Percentiles rank a stretch among this genome's conserved stretches.
These are phyloP conservation scores for Eucalyptus albens DNA, from an alignment of 345 rosid species.

Conservation along the genomic window DNA sequence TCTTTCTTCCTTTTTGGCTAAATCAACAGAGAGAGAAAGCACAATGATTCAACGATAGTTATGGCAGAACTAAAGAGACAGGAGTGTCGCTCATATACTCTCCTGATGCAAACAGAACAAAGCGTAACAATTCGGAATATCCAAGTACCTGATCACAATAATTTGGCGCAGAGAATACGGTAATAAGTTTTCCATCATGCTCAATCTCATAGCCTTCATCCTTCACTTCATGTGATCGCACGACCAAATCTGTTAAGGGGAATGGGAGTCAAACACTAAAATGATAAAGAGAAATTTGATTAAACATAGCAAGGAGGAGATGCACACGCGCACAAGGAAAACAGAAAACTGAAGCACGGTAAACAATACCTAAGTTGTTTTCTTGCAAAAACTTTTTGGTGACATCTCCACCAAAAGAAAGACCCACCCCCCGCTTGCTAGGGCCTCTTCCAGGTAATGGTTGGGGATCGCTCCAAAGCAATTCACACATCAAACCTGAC, in stretches of 20 bases:
- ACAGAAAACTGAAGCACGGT: neutral
- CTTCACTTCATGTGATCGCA: conserved; percentile 95
- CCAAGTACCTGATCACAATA: conserved; percentile 92
- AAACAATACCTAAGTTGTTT: conserved; percentile 64
- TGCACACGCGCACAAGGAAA: neutral
- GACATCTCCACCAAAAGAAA: conserved; percentile 89
- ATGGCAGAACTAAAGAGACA: neutral
- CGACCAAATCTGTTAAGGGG: conserved; percentile 51
- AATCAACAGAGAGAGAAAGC: neutral
- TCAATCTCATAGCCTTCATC: conserved; percentile 97
- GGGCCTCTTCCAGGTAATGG: conserved; percentile 95
- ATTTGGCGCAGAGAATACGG: conserved; percentile 97
- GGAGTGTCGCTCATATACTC: neutral
- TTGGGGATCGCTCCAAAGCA: conserved; percentile 99
- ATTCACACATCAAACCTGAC: conserved; percentile 91
- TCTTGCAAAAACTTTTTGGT: conserved; percentile 77
- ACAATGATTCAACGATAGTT: neutral
- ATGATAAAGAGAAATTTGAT: neutral
- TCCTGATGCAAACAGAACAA: neutral
- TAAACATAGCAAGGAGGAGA: neutral
- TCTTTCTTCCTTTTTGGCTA: neutral
- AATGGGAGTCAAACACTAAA: neutral
- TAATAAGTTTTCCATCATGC: conserved; percentile 94
- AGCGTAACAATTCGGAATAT: neutral
- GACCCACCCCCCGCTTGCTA: conserved; percentile 96